Evolutionary conservation across 1,139 yeast species (phyloP), one percentile per base, ranked within the genome.

Genomic region (Kodamaea derodonti): DNA sequence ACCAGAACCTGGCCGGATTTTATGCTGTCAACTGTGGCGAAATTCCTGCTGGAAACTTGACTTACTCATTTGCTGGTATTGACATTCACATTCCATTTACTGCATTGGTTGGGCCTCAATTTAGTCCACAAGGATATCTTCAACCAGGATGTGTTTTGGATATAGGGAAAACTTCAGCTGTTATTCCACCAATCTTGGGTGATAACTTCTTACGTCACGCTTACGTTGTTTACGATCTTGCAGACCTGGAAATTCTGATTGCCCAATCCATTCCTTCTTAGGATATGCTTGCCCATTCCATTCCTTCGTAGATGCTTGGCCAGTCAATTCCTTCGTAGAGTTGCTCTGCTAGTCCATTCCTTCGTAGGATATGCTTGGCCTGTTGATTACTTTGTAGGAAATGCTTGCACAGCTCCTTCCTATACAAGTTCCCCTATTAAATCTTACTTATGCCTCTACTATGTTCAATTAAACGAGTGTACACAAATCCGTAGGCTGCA

Each of bases 21-120:
- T 40, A 38, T 26, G 15, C 24, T 70, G 67, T 62, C 25, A 49
- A 45, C 27, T 57, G 62, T 38, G 9, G 9, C 9, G 29, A 39
- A 37, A 14, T 40, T 27, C 36, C 43, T 37, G 29, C 32, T 45
- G 24, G 36, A 28, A 20, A 45, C 48, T 23, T 39, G 65, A 35
- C 16, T 13, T 59, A 74, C 42, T 64, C 69, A 42, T 78, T 80
- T 54, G 80, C 78, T 35, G 77, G 78, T 17, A 52, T 58, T 11
- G 51, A 57, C 20, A 66, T 79, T 38, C 47, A 55, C 5, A 72
- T 72, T 8, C 71, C 81, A 13, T 48, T 74, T 28, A 50, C 59
- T 16, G 59, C 68, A 39, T 67, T 72, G 46, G 36, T 40, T 13
- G 31, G 30, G 16, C 14, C 16, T 12, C 18, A 24, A 12, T 24